Evolutionary conservation across 495 filamentous ascomycete genomes (phyloP).

Genomic region (Penicillium silybi): DNA sequence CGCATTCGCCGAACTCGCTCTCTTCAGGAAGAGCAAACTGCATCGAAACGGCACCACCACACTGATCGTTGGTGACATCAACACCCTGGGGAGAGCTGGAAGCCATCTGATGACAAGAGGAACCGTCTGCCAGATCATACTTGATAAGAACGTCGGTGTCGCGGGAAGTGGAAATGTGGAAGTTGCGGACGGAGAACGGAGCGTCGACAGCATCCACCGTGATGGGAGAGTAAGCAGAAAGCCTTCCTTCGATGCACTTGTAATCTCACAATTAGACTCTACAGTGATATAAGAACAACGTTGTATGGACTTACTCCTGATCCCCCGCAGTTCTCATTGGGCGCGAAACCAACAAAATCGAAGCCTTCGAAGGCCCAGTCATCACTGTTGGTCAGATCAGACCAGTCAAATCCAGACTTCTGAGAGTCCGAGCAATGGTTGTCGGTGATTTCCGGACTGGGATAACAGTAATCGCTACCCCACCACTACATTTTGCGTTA

Average conservation of each 20-base stretch:
- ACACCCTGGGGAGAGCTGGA: conserved; percentile 59
- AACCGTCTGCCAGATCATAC: conserved; percentile 77
- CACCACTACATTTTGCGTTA: conserved; percentile 40
- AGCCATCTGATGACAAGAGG: conserved; percentile 70
- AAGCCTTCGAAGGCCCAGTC: conserved; percentile 65
- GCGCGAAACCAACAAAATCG: conserved; percentile 66
- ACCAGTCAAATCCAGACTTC: conserved; percentile 68
- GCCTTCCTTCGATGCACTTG: neutral
- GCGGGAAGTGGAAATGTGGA: conserved; percentile 67
- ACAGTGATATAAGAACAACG: neutral
- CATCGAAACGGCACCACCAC: conserved; percentile 80
- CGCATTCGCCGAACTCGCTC: conserved; percentile 52
- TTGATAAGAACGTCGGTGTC: conserved; percentile 74
- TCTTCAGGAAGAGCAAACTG: conserved; percentile 65
- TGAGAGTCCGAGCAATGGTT: conserved; percentile 69
- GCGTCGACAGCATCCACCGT: conserved; percentile 30
- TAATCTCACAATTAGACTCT: conserved; percentile 20
- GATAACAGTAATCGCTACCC: conserved; percentile 56
- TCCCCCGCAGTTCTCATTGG: conserved; percentile 50
- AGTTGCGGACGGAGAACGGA: conserved; percentile 68
- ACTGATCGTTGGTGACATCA: conserved; percentile 75
- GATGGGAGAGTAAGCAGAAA: neutral
- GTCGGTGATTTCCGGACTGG: conserved; percentile 70
- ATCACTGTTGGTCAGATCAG: conserved; percentile 53
- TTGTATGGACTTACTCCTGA: conserved; percentile 28